Evolutionary conservation across 768 basidiomycete species (phyloP), one percentile per base, ranked within the genome.

Genomic region (Hericium rajendrae): DNA sequence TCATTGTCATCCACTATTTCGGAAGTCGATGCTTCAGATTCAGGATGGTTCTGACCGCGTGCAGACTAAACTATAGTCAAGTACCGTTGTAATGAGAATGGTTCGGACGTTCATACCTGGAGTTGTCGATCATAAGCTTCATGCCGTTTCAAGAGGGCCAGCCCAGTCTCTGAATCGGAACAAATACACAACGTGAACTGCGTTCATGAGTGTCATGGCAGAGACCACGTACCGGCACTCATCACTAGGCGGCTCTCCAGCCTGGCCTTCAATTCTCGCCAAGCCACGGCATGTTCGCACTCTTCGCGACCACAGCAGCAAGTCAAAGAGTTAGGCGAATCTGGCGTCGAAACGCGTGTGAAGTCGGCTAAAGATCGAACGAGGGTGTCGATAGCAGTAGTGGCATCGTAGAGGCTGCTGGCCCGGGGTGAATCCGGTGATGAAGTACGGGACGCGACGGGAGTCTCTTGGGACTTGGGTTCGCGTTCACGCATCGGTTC

Each of bases 101-200:
- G 1, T n/a, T 6, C 15, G 57, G 37, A 11, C 20, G 11, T 18
- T 10, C n/a, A 70, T 61, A 82, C 84, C 79, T 88, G 83, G 56
- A 84, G 81, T 65, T 78, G 78, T 51, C 85, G 81, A 28, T 91
- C 83, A 69, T 90, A 91, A 3, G 87, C 88, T 72, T 94, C 93
- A 67, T 94, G 91, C 59, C 86, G 76, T 65, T 88, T 84, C 51
- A 97, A 70, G 50, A 97, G 72, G 4, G 94, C 93, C 69, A 93
- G 90, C 12, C 93, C 93, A 28, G 95, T 86, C 77, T 94, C 92
- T 92, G 62, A 48, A 9, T 51, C 22, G 16, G 28, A 18, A 51
- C 24, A 2, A 22, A 16, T 8, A 6, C 6, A n/a, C 43, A 46
- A 9, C 4, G 40, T 24, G 39, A 40, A 18, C 51, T 5, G 22